These are phyloP conservation scores for Trametes meyenii DNA, from an alignment of 768 basidiomycete genomes.

Conservation along the genomic window DNA sequence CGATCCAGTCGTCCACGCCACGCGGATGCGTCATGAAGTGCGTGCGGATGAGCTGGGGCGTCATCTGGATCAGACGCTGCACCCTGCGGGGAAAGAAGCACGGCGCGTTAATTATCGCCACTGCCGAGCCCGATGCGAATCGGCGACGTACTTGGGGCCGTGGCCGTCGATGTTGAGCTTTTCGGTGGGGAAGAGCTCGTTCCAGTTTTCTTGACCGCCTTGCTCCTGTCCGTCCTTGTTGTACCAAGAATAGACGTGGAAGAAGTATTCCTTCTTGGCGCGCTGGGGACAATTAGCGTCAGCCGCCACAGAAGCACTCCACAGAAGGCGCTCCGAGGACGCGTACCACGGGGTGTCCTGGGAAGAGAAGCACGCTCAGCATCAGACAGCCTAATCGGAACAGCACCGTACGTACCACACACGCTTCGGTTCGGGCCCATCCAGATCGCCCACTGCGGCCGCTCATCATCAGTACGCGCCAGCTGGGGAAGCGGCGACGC, in stretches of 20 bases:
- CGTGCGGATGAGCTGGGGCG: constrained; percentile 42
- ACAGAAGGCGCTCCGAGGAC: neutral
- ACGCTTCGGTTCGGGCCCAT: constrained; percentile 34
- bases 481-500: neutral
- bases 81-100: constrained; percentile 26
- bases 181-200: constrained; percentile 35
- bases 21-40: constrained; percentile 36
- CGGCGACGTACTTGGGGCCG: constrained; percentile 41
- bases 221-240: constrained; percentile 36
- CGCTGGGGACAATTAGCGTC: constrained; percentile 34
- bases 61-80: constrained; percentile 36
- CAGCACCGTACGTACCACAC: constrained; percentile 24
- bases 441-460: constrained; percentile 33
- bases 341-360: constrained; percentile 32
- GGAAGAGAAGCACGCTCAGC: constrained; percentile 4
- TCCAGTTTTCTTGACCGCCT: constrained; percentile 39
- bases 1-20: constrained; percentile 51
- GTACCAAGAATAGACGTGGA: constrained; percentile 42
- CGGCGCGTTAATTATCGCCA: constrained; percentile 30
- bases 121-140: neutral
- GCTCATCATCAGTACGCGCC: neutral
- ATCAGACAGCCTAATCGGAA: neutral
- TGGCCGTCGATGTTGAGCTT: constrained; percentile 39
- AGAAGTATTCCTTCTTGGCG: constrained; percentile 40
- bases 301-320: neutral